Conservation (phyloP, 768 basidiomycete genomes). For the Podaxis carcinomalis region DNA sequence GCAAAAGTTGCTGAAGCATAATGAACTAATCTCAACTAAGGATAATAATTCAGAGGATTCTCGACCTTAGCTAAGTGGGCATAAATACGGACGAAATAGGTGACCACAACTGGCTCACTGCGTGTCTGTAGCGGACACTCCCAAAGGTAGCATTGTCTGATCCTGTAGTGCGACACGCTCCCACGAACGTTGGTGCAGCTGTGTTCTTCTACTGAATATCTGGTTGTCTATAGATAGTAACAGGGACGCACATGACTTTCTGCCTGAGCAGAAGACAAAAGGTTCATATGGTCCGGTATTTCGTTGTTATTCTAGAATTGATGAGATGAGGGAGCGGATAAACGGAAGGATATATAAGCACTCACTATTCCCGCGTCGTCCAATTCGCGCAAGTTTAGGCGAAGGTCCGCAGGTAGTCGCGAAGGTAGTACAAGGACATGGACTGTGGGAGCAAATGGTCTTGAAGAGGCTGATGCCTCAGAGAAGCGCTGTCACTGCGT, state of each 20-base stretch:
- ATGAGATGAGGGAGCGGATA: conserved; percentile 9
- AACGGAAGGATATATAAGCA: conserved; percentile 11
- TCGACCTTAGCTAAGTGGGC: background rate
- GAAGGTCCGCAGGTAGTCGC: conserved; percentile 66
- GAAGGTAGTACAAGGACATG: conserved; percentile 76
- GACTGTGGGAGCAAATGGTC: conserved; percentile 70
- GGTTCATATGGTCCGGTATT: conserved; percentile 75
- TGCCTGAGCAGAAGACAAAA: conserved; percentile 56
- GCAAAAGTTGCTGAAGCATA: background rate
- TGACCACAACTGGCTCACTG: conserved; percentile 17
- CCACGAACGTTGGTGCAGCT: conserved; percentile 59
- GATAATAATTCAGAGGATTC: background rate
- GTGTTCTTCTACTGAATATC: conserved; percentile 15
- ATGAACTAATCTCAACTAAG: background rate
- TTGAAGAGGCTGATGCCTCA: conserved; percentile 38
- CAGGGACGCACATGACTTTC: conserved; percentile 48
- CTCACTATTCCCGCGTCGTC: conserved; percentile 60
- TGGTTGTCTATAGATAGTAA: conserved; percentile 1
- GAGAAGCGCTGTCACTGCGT: conserved; percentile 46
- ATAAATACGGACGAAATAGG: background rate
- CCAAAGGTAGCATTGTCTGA: conserved; percentile 53
- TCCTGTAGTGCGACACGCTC: conserved; percentile 41
- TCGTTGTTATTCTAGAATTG: conserved; percentile 43
- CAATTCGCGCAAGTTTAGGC: conserved; percentile 61
- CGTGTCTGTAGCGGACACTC: conserved; percentile 26